Base-by-base conservation (phyloP, 1,284 basidiomycete species). In the Puccinia brachypodii region DNA sequence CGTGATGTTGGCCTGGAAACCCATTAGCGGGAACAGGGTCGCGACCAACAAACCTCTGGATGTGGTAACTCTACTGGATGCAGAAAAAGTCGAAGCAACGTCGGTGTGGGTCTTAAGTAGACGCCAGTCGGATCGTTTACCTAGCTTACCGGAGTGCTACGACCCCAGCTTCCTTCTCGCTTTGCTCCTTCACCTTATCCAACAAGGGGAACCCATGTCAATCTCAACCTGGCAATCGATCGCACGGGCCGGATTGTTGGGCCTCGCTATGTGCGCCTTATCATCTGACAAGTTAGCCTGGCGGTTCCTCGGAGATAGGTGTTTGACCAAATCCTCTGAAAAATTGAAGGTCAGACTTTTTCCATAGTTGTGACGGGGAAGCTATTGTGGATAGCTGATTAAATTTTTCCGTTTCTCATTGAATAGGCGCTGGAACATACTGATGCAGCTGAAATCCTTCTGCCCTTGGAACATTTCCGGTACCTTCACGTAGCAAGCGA, bases 211-310 rank as follows among this genome's bases (percentile, higher is more conserved):
- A 75, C 79, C 25, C 90, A 85, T 90, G 0, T 90, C 91, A 0
- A 90, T 91, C 0, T 87, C 92, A 82, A 90, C 89, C 42, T 97
- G 94, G 94, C 91, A 97, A 14, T 91, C 94, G 84, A 86, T 98
- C 8, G 91, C 95, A 85, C 88, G 94, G 82, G 93, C 92, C 25
- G 96, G 96, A 84, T 89, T 92, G 3, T 89, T 93, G 14, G 91
- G 93, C 50, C 84, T 98, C 47, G 89, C 93, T 0, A 89, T 97
- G 28, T 90, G 92, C 50, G 89, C 90, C 0, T 86, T 97, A 73
- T 92, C 94, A 0, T 91, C 92, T 93, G 50, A 90, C 94, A 14
- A 88, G 89, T 84, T 91, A 4, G 86, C 87, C 9, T 84, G 84
- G 25, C 86, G 83, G 44, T 82, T 87, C 28, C 84, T 89, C 0